A percentile compares a stretch with the other conserved stretches of the same genome.
Evolutionary conservation across 2,329 filamentous ascomycete genomes (phyloP).

Genomic region (Metarhizium guizhouense): DNA sequence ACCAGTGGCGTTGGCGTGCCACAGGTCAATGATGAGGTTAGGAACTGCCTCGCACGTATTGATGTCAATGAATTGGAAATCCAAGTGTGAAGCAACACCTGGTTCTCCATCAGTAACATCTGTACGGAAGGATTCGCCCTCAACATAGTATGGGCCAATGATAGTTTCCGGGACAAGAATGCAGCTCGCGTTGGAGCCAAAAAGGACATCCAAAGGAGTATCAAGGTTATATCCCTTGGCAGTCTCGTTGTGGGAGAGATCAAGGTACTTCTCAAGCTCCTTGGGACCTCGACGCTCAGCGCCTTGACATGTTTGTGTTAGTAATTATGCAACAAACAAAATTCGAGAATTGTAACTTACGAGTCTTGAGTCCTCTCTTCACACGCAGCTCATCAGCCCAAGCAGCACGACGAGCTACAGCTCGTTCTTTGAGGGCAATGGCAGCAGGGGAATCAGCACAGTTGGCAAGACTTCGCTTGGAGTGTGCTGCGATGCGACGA

Average conservation of each 20-base stretch:
- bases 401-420: conserved; percentile 7
- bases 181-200: conserved; percentile 9
- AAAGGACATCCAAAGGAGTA: conserved; percentile 6
- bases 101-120: conserved; percentile 30
- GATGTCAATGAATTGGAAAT: conserved; percentile 34
- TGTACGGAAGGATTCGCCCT: conserved; percentile 27
- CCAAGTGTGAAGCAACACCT: conserved; percentile 30
- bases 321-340: not conserved
- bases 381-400: conserved; percentile 7
- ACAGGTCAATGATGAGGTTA: conserved; percentile 31
- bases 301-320: not conserved
- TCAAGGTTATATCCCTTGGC: conserved; percentile 1
- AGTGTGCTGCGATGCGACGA: conserved; percentile 4
- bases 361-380: conserved; percentile 4
- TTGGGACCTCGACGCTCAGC: conserved; percentile 2
- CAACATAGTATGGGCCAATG: conserved; percentile 18
- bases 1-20: conserved; percentile 36
- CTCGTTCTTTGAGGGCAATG: conserved; percentile 4
- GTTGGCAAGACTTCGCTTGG: conserved; percentile 4
- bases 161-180: conserved; percentile 9
- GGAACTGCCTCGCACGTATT: conserved; percentile 30
- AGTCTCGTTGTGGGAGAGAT: conserved; percentile 5
- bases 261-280: conserved; percentile 4
- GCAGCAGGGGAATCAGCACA: conserved; percentile 5
- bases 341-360: not conserved